phyloP scores from a whole-genome alignment of 768 basidiomycete species.

The Chlorophyllum brunneum region DNA sequence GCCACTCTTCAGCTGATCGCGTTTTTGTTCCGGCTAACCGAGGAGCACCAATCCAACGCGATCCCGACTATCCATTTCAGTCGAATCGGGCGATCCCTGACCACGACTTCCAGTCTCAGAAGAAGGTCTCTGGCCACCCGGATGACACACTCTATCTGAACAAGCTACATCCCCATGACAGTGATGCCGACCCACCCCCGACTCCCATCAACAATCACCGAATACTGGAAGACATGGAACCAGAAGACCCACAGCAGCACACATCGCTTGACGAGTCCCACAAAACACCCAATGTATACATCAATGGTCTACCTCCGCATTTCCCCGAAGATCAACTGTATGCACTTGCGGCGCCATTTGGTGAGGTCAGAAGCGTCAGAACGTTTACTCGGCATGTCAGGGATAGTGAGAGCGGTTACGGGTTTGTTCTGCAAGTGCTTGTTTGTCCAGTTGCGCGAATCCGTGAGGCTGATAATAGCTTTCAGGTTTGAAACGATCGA shows the following conservation, averaged over 20 bases:
- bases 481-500: conserved; percentile 63
- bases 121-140: not conserved
- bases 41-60: not conserved
- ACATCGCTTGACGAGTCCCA: conserved; percentile 1
- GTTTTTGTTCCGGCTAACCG: not conserved
- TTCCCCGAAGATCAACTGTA: conserved; percentile 79
- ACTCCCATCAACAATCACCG: not conserved
- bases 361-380: conserved; percentile 70
- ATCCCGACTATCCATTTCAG: not conserved
- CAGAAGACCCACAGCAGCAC: not conserved
- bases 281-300: conserved; percentile 79
- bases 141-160: conserved; percentile 2
- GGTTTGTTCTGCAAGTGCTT: conserved; percentile 71
- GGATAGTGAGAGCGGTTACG: conserved; percentile 70
- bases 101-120: not conserved
- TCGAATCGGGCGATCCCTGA: conserved; percentile 7
- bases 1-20: not conserved
- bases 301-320: conserved; percentile 83
- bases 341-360: conserved; percentile 68
- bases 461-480: not conserved
- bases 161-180: not conserved
- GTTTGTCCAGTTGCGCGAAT: not conserved
- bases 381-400: conserved; percentile 83
- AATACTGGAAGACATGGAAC: not conserved
- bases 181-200: not conserved